Evolutionary conservation across 495 filamentous ascomycete genomes (phyloP).

Genomic region (Sabuloglossum arenarium): DNA sequence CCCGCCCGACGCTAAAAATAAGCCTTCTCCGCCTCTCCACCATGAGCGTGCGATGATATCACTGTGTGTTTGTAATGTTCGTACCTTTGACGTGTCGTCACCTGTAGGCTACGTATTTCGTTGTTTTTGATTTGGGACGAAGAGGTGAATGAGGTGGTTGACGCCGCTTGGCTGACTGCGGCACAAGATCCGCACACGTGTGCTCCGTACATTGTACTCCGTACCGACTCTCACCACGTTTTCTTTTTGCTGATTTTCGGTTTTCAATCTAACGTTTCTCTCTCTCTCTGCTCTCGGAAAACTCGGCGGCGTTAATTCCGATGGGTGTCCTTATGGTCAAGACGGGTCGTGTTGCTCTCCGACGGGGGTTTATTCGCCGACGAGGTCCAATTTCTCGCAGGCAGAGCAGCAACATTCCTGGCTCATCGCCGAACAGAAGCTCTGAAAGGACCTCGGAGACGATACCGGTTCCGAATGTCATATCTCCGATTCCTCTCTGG

Average conservation of each 20-base stretch:
- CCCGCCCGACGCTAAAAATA: too few species aligned
- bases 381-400: not conserved
- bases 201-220: too few species aligned
- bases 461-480: conserved; percentile 23
- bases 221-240: too few species aligned
- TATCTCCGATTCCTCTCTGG: conserved; percentile 26
- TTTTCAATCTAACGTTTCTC: too few species aligned
- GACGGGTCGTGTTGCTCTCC: not conserved
- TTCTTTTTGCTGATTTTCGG: not conserved
- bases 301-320: not conserved
- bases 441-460: conserved; percentile 6
- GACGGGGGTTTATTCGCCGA: not conserved
- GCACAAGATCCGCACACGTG: too few species aligned
- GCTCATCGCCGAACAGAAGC: not conserved
- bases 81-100: too few species aligned
- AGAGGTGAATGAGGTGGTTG: too few species aligned
- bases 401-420: not conserved
- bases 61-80: too few species aligned
- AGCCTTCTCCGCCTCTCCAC: not conserved
- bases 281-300: too few species aligned
- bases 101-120: too few species aligned
- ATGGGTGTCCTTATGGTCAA: not conserved
- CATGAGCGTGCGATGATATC: not conserved
- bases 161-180: too few species aligned
- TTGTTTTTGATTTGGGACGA: too few species aligned